A percentile compares a stretch with the other conserved stretches of the same genome.
Conservation (phyloP, 2,329 filamentous ascomycete species). For the Penicillium decumbens region DNA sequence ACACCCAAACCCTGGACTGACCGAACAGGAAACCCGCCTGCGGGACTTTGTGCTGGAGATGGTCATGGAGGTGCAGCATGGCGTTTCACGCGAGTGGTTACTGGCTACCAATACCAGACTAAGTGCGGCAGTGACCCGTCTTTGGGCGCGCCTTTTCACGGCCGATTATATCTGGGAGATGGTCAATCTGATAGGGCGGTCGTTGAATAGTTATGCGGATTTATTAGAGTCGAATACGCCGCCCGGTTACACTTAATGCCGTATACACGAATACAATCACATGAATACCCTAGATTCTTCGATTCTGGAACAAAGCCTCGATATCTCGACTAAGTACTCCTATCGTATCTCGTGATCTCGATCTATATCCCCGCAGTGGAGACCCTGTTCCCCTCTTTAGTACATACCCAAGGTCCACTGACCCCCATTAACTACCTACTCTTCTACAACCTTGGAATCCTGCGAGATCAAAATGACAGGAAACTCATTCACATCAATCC, state of each 20-base stretch:
- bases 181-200: conserved; percentile 34
- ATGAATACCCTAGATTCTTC: neutral
- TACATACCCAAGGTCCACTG: no score
- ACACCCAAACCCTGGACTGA: conserved; percentile 24
- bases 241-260: neutral
- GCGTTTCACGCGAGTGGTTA: conserved; percentile 29
- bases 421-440: no score
- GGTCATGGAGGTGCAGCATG: conserved; percentile 35
- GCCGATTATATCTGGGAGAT: conserved; percentile 38
- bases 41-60: conserved; percentile 37
- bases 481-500: conserved; percentile 10
- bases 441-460: no score
- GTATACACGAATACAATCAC: neutral
- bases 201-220: conserved; percentile 33
- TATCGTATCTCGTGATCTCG: no score
- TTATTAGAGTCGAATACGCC: conserved; percentile 20
- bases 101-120: conserved; percentile 31
- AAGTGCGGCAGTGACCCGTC: conserved; percentile 29
- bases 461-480: conserved; percentile 1
- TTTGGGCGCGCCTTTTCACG: conserved; percentile 35
- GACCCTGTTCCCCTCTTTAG: no score
- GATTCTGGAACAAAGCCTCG: no score
- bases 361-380: neutral
- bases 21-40: conserved; percentile 32
- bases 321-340: no score